Base-by-base conservation (phyloP, 345 rosid species). In the Gossypium bickii region DNA sequence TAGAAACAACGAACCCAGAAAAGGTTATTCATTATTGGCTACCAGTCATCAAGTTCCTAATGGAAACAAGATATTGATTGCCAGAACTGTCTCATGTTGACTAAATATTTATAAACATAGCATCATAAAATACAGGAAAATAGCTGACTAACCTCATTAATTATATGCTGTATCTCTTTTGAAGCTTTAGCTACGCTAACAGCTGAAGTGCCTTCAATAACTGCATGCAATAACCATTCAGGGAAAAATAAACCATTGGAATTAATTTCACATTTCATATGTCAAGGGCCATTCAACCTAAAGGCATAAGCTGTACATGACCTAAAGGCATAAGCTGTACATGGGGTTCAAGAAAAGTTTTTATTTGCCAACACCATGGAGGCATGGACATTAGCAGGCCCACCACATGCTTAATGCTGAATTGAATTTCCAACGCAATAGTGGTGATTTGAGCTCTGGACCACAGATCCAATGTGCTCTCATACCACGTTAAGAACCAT, bases 171-270 rank as follows among this genome's bases (percentile, higher is more conserved):
- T 79, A 93, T 85, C 83, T 74, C 88, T 76, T 90, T 81, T 58
- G 91, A 88, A 78, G 99, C 97, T 83, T 76, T 83, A 29, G 85
- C 80, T 47, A 95, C 80, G 80, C 76, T 78, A 69, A 87, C 93
- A 74, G 60, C 70, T n/a, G 98, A 95, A 70, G 25, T 56, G 67
- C 97, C 98, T 88, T 91, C 89, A 79, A 95, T 84, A 69, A 67
- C 99, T 95, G 88, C 79, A 79, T 58, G 34, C 57, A 12, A 77
- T 15, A 78, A 74, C n/a, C 51, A 22, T 47, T 47, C 71, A 67
- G 24, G n/a, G 55, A 6, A 45, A 34, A 67, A 67, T 22, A 22
- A 47, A 7, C n/a, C 52, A 75, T 3, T 16, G n/a, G 27, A 27
- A 63, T 22, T 47, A 47, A 67, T 47, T 47, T 15, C 34, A 67